Evolutionary conservation across 2,329 filamentous ascomycete genomes (phyloP).

Genomic region (Exophiala aquamarina): DNA sequence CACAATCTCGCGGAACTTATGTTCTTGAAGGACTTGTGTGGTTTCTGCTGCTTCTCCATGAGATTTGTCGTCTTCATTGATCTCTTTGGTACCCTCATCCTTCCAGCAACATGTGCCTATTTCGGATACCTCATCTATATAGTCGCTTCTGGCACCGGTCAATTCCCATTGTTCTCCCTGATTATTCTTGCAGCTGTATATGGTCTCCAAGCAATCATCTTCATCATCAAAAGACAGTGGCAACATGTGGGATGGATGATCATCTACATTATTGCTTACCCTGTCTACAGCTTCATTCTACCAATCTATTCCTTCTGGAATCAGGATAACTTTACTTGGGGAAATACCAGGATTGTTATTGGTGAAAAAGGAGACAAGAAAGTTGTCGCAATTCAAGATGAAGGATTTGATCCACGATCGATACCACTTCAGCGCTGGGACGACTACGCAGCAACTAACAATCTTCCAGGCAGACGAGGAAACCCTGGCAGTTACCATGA

Average conservation of each 20-base stretch:
- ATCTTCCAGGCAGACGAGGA: conserved; percentile 86
- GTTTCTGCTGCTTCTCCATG: conserved; percentile 99
- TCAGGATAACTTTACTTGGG: conserved; percentile 98
- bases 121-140: conserved; percentile 83
- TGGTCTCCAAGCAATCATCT: conserved; percentile 92
- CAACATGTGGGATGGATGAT: conserved; percentile 99
- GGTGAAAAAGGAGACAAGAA: conserved; percentile 91
- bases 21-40: conserved; percentile 88
- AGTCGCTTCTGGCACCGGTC: conserved; percentile 60
- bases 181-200: conserved; percentile 89
- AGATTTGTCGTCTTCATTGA: conserved; percentile 94
- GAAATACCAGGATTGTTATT: conserved; percentile 95
- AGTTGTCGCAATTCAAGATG: conserved; percentile 79
- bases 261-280: conserved; percentile 94
- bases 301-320: conserved; percentile 99
- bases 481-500: conserved; percentile 41
- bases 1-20: conserved; percentile 94
- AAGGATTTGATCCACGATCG: conserved; percentile 84
- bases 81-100: conserved; percentile 86
- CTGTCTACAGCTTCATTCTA: conserved; percentile 86
- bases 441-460: conserved; percentile 84
- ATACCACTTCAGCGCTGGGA: conserved; percentile 97
- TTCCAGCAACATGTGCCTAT: conserved; percentile 85
- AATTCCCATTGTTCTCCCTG: conserved; percentile 83
- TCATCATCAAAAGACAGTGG: conserved; percentile 96